Evolutionary conservation across 495 filamentous ascomycete species (phyloP).

Genomic region (Barbatosphaeria neglecta): DNA sequence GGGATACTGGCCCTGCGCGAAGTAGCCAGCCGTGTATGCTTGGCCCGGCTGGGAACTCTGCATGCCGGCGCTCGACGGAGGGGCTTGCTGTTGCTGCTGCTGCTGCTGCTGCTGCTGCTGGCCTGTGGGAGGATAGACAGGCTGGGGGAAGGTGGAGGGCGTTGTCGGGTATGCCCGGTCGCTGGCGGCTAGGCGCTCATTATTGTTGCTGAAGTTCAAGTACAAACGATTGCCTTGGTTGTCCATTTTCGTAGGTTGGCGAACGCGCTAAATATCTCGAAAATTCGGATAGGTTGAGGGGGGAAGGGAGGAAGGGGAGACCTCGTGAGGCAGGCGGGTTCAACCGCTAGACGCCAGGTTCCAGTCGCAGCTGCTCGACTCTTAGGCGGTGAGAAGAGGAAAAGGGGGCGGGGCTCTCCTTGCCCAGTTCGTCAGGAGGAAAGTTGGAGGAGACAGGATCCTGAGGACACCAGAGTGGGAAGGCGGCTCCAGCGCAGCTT

Average conservation of each 20-base stretch:
- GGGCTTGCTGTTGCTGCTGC: conserved; percentile 29
- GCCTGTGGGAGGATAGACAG: conserved; percentile 44
- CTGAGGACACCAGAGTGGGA: too few species aligned
- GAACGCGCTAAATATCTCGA: too few species aligned
- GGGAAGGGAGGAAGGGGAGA: not conserved
- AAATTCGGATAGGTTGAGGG: too few species aligned
- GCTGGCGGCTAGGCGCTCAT: conserved; percentile 51
- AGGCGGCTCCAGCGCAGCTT: too few species aligned
- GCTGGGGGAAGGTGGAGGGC: conserved; percentile 90
- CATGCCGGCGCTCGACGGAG: conserved; percentile 1
- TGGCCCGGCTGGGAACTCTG: conserved; percentile 35
- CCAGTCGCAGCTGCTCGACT: too few species aligned
- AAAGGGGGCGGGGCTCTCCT: not conserved
- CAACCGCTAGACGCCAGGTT: too few species aligned
- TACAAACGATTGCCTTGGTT: conserved; percentile 52
- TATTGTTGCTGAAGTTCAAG: conserved; percentile 60
- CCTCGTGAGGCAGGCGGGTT: too few species aligned
- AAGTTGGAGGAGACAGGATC: not conserved
- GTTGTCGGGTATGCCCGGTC: conserved; percentile 91
- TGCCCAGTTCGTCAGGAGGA: not conserved
- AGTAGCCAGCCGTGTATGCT: conserved; percentile 15
- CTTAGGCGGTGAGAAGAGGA: conserved; percentile 1
- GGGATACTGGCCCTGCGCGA: conserved; percentile 23
- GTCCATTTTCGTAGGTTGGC: conserved; percentile 25
- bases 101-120: conserved; percentile 34